Percentiles rank a stretch among this genome's conserved stretches.
Conservation (phyloP, 1,284 basidiomycete genomes). For the Cutaneotrichosporon daszewskae region DNA sequence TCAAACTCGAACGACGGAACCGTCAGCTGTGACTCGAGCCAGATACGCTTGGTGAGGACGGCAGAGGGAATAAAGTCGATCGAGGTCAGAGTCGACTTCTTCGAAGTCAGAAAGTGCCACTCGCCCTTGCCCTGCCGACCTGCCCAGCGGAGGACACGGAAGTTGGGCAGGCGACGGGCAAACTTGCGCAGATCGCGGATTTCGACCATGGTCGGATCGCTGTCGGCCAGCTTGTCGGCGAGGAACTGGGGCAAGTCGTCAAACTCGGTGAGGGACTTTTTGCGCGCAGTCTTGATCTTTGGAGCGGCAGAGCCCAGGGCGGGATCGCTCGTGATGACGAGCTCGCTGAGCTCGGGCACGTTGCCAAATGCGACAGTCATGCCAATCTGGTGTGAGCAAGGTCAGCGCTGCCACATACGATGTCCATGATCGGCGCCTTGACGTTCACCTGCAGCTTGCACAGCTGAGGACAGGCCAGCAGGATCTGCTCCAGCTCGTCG, state of each 20-base stretch:
- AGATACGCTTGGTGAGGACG: slow-evolving; percentile 12
- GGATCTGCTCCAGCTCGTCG: slow-evolving; percentile 15
- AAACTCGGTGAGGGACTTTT: not conserved
- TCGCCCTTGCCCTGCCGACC: slow-evolving; percentile 28
- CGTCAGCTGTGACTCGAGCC: slow-evolving; percentile 18
- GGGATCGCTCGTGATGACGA: slow-evolving; percentile 18
- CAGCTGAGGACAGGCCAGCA: slow-evolving; percentile 12
- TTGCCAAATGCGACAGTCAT: slow-evolving; percentile 19
- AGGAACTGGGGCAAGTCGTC: slow-evolving; percentile 8
- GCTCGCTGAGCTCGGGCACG: slow-evolving; percentile 14
- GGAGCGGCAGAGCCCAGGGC: slow-evolving; percentile 10
- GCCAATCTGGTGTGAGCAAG: slow-evolving; percentile 10
- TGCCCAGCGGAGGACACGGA: slow-evolving; percentile 22
- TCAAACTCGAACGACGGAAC: slow-evolving; percentile 13
- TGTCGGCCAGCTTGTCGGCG: slow-evolving; percentile 10
- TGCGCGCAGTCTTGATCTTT: slow-evolving; percentile 1
- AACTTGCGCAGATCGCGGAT: slow-evolving; percentile 28
- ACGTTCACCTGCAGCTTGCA: slow-evolving; percentile 17
- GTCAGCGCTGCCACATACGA: slow-evolving; percentile 10
- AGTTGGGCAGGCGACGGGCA: slow-evolving; percentile 22
- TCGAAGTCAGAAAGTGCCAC: slow-evolving; percentile 20
- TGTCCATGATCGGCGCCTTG: slow-evolving; percentile 13
- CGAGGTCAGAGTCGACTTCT: slow-evolving; percentile 18
- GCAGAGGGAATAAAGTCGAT: slow-evolving; percentile 23
- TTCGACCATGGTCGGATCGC: slow-evolving; percentile 22